Evolutionary conservation across 129 eudicot genomes (phyloP).

Genomic region (Flaveria sonorensis): DNA sequence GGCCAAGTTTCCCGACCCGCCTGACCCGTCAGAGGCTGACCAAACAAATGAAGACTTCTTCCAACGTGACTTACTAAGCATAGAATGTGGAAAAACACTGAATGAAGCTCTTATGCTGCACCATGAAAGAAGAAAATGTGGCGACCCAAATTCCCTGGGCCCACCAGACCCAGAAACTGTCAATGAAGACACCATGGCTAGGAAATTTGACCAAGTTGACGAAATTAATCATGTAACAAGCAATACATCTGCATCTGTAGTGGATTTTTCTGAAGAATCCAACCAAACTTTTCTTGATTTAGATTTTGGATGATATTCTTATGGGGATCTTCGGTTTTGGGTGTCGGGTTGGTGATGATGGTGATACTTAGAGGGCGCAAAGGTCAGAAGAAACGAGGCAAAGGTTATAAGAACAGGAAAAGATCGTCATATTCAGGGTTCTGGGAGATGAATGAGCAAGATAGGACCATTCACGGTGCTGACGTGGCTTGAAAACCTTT

Average conservation of each 20-base stretch:
- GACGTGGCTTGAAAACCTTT: conserved; percentile 33
- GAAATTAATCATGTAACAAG: conserved; percentile 25
- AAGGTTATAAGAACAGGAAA: conserved; percentile 53
- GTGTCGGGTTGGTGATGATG: conserved; percentile 55
- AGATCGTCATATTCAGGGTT: conserved; percentile 43
- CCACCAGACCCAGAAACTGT: conserved; percentile 29
- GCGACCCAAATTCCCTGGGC: conserved; percentile 42
- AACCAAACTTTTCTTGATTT: conserved; percentile 48
- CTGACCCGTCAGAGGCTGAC: conserved; percentile 68
- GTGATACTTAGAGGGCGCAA: conserved; percentile 55
- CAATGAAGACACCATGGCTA: conserved; percentile 35
- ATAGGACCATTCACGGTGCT: conserved; percentile 39
- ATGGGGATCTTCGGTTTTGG: conserved; percentile 66
- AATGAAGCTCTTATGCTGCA: conserved; percentile 77
- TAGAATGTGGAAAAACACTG: conserved; percentile 72
- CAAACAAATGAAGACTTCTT: conserved; percentile 45
- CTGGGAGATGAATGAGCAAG: conserved; percentile 55
- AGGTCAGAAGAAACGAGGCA: conserved; percentile 74
- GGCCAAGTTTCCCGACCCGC: conserved; percentile 95
- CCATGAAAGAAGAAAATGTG: conserved; percentile 61
- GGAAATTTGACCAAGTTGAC: conserved; percentile 43
- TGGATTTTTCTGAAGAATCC: conserved; percentile 47
- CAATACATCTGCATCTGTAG: conserved; percentile 32
- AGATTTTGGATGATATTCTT: conserved; percentile 69
- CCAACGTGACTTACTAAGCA: conserved; percentile 77